These are phyloP conservation scores for Pseudopyrenochaeta lycopersici DNA, from an alignment of 2,329 filamentous ascomycete species.

Conservation along the genomic window DNA sequence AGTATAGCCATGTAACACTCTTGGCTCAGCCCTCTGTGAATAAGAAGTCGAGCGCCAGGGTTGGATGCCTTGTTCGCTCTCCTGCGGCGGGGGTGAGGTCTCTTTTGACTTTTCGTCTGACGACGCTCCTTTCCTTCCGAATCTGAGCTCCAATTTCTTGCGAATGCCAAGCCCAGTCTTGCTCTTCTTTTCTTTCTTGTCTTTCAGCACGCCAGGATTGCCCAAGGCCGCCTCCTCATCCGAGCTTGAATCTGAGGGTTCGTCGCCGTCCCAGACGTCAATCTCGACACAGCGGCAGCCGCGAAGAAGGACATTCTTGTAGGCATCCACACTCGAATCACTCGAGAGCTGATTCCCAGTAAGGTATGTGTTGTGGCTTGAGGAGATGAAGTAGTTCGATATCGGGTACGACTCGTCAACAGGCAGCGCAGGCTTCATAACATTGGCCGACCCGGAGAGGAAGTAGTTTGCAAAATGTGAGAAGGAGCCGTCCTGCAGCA, in stretches of 20 bases:
- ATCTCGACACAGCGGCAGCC: conserved; percentile 94
- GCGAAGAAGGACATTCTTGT: conserved; percentile 76
- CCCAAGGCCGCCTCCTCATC: conserved; percentile 41
- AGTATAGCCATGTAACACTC: conserved; percentile 85
- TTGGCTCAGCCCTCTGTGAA: conserved; percentile 67
- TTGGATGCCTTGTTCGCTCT: conserved; percentile 26
- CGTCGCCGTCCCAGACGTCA: conserved; percentile 86
- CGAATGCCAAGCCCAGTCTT: conserved; percentile 41
- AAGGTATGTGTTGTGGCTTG: conserved; percentile 94
- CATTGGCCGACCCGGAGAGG: conserved; percentile 55
- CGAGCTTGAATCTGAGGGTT: conserved; percentile 52
- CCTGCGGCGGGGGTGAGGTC: conserved; percentile 11
- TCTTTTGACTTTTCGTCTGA: conserved; percentile 29
- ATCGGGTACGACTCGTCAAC: conserved; percentile 73
- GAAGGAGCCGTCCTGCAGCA: conserved; percentile 42
- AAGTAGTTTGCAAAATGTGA: conserved; percentile 54
- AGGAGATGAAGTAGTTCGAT: conserved; percentile 92
- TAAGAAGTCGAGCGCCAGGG: conserved; percentile 45
- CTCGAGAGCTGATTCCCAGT: conserved; percentile 86
- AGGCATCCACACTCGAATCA: conserved; percentile 78
- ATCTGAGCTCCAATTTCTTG: conserved; percentile 45
- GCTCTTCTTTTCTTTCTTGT: conserved; percentile 39
- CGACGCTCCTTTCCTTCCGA: conserved; percentile 38
- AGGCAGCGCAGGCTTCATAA: conserved; percentile 52
- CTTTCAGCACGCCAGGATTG: conserved; percentile 25